These are phyloP conservation scores for Rhizoclosmatium globosum DNA, from an alignment of 192 early-diverging fungal species.

Conservation along the genomic window DNA sequence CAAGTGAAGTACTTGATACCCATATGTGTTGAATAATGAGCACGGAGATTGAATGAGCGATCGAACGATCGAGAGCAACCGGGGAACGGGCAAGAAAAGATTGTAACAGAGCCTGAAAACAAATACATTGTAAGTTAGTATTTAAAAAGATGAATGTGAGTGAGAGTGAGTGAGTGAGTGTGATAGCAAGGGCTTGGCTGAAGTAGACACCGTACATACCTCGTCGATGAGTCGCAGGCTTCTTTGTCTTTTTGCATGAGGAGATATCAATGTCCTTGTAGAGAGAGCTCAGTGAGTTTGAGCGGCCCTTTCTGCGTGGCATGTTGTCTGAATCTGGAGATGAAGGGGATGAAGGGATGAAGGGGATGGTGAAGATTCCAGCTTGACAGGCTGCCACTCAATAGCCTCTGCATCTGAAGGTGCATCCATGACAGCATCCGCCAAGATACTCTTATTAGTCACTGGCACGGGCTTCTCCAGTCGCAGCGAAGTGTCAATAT, in stretches of 20 bases:
- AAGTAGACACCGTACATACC: neutral
- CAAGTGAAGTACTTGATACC: slow-evolving; percentile 14
- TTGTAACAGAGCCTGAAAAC: neutral
- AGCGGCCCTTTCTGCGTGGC: neutral
- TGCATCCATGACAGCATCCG: too few relatives aligned
- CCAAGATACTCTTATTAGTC: too few relatives aligned
- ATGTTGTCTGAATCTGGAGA: neutral
- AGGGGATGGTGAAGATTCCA: neutral
- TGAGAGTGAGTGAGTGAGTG: neutral
- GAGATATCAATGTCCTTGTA: slow-evolving; percentile 8
- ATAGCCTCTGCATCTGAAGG: too few relatives aligned
- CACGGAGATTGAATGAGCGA: slow-evolving; percentile 25
- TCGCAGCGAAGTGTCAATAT: too few relatives aligned
- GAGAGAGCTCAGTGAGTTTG: neutral
- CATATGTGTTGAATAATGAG: slow-evolving; percentile 18
- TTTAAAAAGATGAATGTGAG: neutral
- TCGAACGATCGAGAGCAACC: slow-evolving; percentile 13
- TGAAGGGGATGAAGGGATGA: neutral
- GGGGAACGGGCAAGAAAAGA: slow-evolving; percentile 9
- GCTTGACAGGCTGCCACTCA: too few relatives aligned
- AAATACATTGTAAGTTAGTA: neutral
- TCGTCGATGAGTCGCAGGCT: neutral
- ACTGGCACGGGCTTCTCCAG: too few relatives aligned
- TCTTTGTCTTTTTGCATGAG: neutral
- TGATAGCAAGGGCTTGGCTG: neutral